These are phyloP conservation scores for Axilococcus clingmanii DNA, from an alignment of 139 green algal species.

Conservation along the genomic window DNA sequence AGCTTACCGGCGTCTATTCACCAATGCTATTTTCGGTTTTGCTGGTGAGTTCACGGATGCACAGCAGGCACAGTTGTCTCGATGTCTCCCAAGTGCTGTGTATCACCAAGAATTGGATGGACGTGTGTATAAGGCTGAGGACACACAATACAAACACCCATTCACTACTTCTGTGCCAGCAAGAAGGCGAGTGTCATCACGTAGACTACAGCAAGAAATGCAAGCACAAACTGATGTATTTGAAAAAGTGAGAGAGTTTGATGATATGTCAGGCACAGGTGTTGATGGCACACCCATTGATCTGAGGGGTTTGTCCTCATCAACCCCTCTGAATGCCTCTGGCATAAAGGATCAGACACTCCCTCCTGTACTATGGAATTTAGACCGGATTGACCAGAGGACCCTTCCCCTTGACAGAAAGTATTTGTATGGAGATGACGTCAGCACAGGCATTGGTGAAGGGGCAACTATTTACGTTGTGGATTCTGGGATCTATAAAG, in stretches of 20 bases:
- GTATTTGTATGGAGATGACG: slow-evolving; percentile 5
- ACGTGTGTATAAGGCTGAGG: slow-evolving; percentile 23
- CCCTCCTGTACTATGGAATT: slow-evolving; percentile 8
- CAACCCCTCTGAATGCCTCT: no score
- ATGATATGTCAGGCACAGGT: no score
- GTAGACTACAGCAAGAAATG: no score
- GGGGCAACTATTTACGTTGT: slow-evolving; percentile 64
- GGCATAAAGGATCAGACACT: slow-evolving; percentile 10
- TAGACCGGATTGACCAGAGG: slow-evolving; percentile 3
- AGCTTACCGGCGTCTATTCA: slow-evolving; percentile 18
- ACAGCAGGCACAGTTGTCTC: slow-evolving; percentile 17
- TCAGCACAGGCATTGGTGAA: slow-evolving; percentile 19
- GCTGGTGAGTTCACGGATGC: slow-evolving; percentile 5
- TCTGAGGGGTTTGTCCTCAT: no score
- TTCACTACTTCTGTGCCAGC: no score
- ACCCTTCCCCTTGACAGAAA: not conserved
- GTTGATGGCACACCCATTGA: no score
- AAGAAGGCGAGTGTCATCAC: no score
- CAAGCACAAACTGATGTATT: no score
- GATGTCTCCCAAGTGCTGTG: slow-evolving; percentile 23
- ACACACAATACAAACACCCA: not conserved
- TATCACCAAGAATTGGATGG: slow-evolving; percentile 23
- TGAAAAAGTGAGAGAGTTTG: no score
- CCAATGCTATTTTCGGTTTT: slow-evolving; percentile 15
- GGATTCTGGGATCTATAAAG: slow-evolving; percentile 45